These are phyloP conservation scores for Metschnikowia kunwiensis DNA, from an alignment of 805 yeast species.

Conservation along the genomic window DNA sequence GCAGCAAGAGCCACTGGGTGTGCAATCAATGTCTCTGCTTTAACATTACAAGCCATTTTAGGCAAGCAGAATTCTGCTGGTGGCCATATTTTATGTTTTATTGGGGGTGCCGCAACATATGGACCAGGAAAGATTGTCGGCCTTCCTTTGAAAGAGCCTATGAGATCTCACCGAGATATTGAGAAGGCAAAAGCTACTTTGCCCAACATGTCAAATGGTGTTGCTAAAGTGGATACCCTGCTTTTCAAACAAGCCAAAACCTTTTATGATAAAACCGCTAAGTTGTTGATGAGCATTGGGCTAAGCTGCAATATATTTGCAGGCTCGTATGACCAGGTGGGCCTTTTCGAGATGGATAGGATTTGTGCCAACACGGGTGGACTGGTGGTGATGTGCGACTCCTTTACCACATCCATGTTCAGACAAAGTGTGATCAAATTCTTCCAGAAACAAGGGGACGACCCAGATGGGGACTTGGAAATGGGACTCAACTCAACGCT, in stretches of 20 bases:
- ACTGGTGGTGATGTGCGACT: conserved; percentile 57
- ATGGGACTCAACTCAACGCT: conserved; percentile 60
- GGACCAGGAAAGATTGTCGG: conserved; percentile 66
- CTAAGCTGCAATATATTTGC: conserved; percentile 55
- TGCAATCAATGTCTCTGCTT: conserved; percentile 50
- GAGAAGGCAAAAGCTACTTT: conserved; percentile 37
- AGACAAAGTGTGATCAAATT: conserved; percentile 60
- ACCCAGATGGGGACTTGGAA: conserved; percentile 34
- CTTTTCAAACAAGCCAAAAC: conserved; percentile 37
- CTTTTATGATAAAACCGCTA: conserved; percentile 51
- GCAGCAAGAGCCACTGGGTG: conserved; percentile 56
- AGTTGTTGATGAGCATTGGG: conserved; percentile 46
- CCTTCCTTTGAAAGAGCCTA: conserved; percentile 54
- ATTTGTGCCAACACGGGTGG: conserved; percentile 62
- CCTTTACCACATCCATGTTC: conserved; percentile 65
- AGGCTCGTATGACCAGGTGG: conserved; percentile 69
- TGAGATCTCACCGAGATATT: conserved; percentile 65
- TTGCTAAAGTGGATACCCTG: conserved; percentile 29
- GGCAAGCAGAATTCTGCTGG: conserved; percentile 47
- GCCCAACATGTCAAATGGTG: conserved; percentile 31
- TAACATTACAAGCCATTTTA: conserved; percentile 34
- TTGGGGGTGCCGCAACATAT: conserved; percentile 63
- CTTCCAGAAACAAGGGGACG: conserved; percentile 35
- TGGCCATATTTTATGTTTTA: conserved; percentile 51
- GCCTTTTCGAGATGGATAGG: conserved; percentile 63